A percentile compares a stretch with the other conserved stretches of the same genome.
phyloP scores from a whole-genome alignment of 257 asterid species.

The Solanum rostratum region DNA sequence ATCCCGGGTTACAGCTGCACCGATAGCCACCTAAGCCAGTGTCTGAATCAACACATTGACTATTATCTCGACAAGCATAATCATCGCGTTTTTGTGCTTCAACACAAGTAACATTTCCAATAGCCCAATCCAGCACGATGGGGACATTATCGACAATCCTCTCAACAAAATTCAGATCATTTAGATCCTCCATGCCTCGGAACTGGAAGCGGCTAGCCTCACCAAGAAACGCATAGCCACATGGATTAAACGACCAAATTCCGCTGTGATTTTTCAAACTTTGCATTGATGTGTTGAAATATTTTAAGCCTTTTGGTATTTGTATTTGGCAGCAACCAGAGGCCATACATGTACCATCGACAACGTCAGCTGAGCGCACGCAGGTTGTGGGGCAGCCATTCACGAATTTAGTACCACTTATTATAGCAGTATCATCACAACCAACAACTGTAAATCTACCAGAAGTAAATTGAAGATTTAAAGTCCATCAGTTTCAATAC shows the following conservation, averaged over 20 bases:
- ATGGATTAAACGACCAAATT: constrained; percentile 29
- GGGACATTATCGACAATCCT: constrained; percentile 30
- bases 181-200: constrained; percentile 32
- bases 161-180: constrained; percentile 27
- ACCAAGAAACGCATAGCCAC: constrained; percentile 67
- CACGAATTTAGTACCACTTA: constrained; percentile 17
- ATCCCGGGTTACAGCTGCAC: constrained; percentile 43
- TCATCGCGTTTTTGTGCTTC: constrained; percentile 1
- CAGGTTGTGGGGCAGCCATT: constrained; percentile 47
- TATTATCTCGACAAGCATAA: constrained; percentile 37
- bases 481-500: neutral
- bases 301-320: constrained; percentile 37
- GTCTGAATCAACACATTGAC: constrained; percentile 37
- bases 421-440: constrained; percentile 37
- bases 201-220: constrained; percentile 35
- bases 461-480: neutral
- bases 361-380: constrained; percentile 19
- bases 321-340: constrained; percentile 63
- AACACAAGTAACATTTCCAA: constrained; percentile 49
- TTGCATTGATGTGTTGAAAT: neutral
- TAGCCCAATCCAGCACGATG: constrained; percentile 55
- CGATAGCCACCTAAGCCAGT: constrained; percentile 47
- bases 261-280: constrained; percentile 15
- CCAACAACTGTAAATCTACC: constrained; percentile 37
- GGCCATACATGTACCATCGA: constrained; percentile 38